A percentile compares a stretch with the other conserved stretches of the same genome.
Evolutionary conservation across 2,329 filamentous ascomycete genomes (phyloP).

Genomic region (Pseudogymnoascus verrucosus): DNA sequence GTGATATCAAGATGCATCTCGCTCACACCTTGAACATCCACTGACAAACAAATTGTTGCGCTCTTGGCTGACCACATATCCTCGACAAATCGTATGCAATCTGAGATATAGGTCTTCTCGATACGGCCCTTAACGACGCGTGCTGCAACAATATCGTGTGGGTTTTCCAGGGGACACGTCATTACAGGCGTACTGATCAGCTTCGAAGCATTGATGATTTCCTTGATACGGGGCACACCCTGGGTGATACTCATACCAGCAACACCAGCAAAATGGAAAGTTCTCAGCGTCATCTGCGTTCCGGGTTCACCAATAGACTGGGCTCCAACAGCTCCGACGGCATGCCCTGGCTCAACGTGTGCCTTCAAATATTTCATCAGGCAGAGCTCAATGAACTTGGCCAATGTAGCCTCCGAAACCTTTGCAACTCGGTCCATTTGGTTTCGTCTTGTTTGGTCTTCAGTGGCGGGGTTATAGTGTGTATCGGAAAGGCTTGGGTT

Average conservation of each 20-base stretch:
- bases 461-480: constrained; percentile 24
- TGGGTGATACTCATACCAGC: constrained; percentile 99
- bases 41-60: constrained; percentile 69
- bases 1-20: constrained; percentile 76
- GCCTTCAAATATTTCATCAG: constrained; percentile 86
- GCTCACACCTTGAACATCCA: constrained; percentile 71
- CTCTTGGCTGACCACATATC: constrained; percentile 77
- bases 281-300: constrained; percentile 98
- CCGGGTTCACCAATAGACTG: constrained; percentile 98
- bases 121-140: constrained; percentile 87
- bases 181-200: constrained; percentile 92
- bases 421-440: constrained; percentile 68
- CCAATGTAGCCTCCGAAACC: constrained; percentile 66
- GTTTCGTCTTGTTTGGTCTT: constrained; percentile 22
- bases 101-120: constrained; percentile 85
- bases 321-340: constrained; percentile 90
- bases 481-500: constrained; percentile 24
- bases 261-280: constrained; percentile 99
- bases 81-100: constrained; percentile 73
- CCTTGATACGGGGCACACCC: constrained; percentile 98
- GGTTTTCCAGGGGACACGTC: constrained; percentile 73
- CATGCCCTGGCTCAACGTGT: constrained; percentile 87
- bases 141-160: constrained; percentile 68
- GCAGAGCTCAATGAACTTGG: constrained; percentile 71
- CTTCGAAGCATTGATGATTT: constrained; percentile 98